Evolutionary conservation across 768 basidiomycete genomes (phyloP).

Genomic region (Omphalotus guepiniiformis): DNA sequence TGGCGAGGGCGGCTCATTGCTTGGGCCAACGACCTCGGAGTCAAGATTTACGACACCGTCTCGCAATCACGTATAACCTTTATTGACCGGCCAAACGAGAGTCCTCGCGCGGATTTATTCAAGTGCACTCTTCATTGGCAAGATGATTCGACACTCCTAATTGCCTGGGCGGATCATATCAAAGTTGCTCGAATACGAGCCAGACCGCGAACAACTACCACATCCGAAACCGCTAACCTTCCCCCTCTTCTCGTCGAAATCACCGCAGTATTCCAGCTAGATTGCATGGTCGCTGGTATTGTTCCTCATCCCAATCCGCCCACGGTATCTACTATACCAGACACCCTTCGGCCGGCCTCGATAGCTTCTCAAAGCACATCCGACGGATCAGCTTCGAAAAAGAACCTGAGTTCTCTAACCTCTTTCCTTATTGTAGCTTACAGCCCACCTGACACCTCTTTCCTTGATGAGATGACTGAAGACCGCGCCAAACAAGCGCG

Average conservation of each 20-base stretch:
- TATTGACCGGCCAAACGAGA: constrained; percentile 77
- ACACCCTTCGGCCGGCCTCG: constrained; percentile 12
- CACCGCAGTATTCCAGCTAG: constrained; percentile 86
- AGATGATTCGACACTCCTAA: constrained; percentile 84
- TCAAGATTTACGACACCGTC: constrained; percentile 86
- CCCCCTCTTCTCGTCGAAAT: constrained; percentile 82
- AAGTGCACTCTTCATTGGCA: constrained; percentile 92
- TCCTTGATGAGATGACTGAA: constrained; percentile 43
- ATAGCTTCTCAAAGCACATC: constrained; percentile 6
- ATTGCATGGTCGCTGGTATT: constrained; percentile 93
- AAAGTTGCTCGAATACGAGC: constrained; percentile 80
- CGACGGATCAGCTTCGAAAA: not conserved
- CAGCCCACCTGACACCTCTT: constrained; percentile 70
- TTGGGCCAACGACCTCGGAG: constrained; percentile 94
- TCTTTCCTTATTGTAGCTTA: constrained; percentile 89
- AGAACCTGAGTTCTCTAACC: constrained; percentile 33
- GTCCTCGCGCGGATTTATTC: constrained; percentile 92
- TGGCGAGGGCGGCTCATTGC: constrained; percentile 88
- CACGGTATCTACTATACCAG: constrained; percentile 13
- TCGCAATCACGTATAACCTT: constrained; percentile 77
- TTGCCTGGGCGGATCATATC: constrained; percentile 92
- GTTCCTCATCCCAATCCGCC: constrained; percentile 61
- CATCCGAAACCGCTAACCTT: constrained; percentile 40
- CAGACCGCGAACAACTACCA: constrained; percentile 29
- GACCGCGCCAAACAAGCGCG: constrained; percentile 74